A percentile compares a stretch with the other conserved stretches of the same genome.
Evolutionary conservation across 192 early-diverging fungal genomes (phyloP).

Genomic region (Coemansia sp.): DNA sequence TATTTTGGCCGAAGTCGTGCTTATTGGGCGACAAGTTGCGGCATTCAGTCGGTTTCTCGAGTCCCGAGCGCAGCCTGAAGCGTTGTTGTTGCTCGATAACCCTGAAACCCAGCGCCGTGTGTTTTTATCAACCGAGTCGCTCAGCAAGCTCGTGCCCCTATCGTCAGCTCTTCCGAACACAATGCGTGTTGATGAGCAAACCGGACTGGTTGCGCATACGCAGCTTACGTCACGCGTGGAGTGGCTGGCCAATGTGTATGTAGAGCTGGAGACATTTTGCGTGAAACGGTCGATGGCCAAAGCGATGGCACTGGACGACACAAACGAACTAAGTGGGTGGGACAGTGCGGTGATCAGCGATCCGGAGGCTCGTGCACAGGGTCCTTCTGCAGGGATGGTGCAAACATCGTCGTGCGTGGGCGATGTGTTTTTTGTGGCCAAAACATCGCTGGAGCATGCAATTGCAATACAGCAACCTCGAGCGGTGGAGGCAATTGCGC

Average conservation of each 20-base stretch:
- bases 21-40: slow-evolving; percentile 74
- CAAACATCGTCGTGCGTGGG: slow-evolving; percentile 69
- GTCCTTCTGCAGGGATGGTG: too few species aligned
- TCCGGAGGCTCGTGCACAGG: neutral
- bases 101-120: slow-evolving; percentile 19
- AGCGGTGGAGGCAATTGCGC: slow-evolving; percentile 68
- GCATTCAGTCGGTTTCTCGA: slow-evolving; percentile 84
- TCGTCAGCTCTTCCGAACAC: neutral
- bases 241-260: slow-evolving; percentile 45
- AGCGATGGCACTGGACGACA: slow-evolving; percentile 49
- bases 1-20: slow-evolving; percentile 77
- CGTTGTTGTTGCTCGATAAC: slow-evolving; percentile 10
- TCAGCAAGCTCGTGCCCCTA: slow-evolving; percentile 20
- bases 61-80: slow-evolving; percentile 65
- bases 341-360: slow-evolving; percentile 10
- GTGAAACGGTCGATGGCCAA: slow-evolving; percentile 31
- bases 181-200: slow-evolving; percentile 18
- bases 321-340: slow-evolving; percentile 36
- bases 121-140: slow-evolving; percentile 29
- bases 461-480: slow-evolving; percentile 72
- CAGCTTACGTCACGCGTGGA: slow-evolving; percentile 26
- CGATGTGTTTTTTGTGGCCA: slow-evolving; percentile 91
- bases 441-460: slow-evolving; percentile 69
- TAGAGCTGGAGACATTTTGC: slow-evolving; percentile 42
- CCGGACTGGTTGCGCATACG: slow-evolving; percentile 34